A percentile compares a stretch with the other conserved stretches of the same genome.
These are phyloP conservation scores for Hemileccinum impolitum DNA, from an alignment of 768 basidiomycete species.

Conservation along the genomic window DNA sequence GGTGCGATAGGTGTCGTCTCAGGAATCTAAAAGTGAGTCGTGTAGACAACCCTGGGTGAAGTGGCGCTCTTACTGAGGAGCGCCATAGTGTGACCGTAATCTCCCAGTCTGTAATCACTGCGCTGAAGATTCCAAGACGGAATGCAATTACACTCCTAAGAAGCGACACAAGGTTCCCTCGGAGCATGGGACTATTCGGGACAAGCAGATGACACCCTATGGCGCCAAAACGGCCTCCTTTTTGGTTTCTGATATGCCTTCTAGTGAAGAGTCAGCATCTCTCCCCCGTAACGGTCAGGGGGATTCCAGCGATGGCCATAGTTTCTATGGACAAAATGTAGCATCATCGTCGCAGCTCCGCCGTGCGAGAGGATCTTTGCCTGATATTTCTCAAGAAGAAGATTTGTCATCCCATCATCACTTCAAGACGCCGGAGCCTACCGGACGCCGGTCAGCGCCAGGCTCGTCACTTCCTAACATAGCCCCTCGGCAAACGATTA, in stretches of 20 bases:
- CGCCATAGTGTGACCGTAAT: constrained; percentile 62
- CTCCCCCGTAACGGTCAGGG: constrained; percentile 14
- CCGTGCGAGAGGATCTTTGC: constrained; percentile 24
- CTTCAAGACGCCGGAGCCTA: constrained; percentile 23
- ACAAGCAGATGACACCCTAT: constrained; percentile 39
- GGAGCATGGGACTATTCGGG: constrained; percentile 37
- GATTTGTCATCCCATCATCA: constrained; percentile 14
- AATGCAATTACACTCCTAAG: constrained; percentile 74
- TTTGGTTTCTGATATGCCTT: constrained; percentile 39
- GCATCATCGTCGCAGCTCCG: constrained; percentile 33
- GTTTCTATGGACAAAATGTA: constrained; percentile 48
- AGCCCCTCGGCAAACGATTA: constrained; percentile 23
- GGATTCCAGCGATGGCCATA: constrained; percentile 33
- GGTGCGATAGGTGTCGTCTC: constrained; percentile 67
- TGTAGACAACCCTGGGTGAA: not conserved
- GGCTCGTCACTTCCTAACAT: constrained; percentile 21
- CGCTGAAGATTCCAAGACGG: constrained; percentile 44
- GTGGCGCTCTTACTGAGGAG: constrained; percentile 1
- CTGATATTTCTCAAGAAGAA: constrained; percentile 17
- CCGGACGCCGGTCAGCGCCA: constrained; percentile 16
- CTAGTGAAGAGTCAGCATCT: constrained; percentile 30
- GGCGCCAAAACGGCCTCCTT: constrained; percentile 48
- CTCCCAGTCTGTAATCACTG: constrained; percentile 72
- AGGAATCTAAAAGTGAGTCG: constrained; percentile 60
- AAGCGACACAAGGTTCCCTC: constrained; percentile 55